Base-by-base conservation (phyloP, 2,329 filamentous ascomycete genomes). In the Macrophomina tecta region DNA sequence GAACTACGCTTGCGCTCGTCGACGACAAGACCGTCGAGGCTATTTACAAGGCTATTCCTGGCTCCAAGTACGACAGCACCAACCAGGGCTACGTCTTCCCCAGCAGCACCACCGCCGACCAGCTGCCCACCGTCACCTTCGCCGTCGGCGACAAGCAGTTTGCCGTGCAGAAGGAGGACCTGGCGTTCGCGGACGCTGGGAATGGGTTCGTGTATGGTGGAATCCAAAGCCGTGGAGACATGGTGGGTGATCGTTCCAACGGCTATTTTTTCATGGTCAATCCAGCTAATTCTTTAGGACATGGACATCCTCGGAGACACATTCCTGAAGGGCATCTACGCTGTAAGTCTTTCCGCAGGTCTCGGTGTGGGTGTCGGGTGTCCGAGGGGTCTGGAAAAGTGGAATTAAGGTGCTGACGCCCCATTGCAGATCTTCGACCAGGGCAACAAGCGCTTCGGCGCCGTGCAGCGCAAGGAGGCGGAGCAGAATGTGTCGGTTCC, bases 81-180 rank as follows among this genome's bases (percentile, higher is more conserved):
- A 82, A 86, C 65, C 88, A 90, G 74, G 90, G 89, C 45, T 92
- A 86, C 72, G 77, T 88, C 32, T 90, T 89, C 75, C 90, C 90
- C 0, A 81, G 80, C 11, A 78, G 75, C 36, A 84, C 84, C 7
- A 79, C 82, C 2, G 76, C 76, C 0, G 82, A 85, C 9, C 74
- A 87, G 42, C 79, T 91, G 1, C 90, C 90, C 0, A 80, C 81
- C 1, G 81, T 92, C 67, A 85, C 84, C 4, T 82, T 92, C 67
- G 88, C 87, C 4, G 84, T 92, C 55, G 90, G 90, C 6, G 83
- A 84, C 68, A 84, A 82, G 69, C 81, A 86, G 56, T 88, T 90
- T 71, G 75, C 81, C 16, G 82, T 91, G 64, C 85, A 89, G 77
- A 88, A 89, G 72, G 85, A 89, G 69, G 87, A 89, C 71, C 76